These are phyloP conservation scores for Trametes polyzona DNA, from an alignment of 1,284 basidiomycete species.

Conservation along the genomic window DNA sequence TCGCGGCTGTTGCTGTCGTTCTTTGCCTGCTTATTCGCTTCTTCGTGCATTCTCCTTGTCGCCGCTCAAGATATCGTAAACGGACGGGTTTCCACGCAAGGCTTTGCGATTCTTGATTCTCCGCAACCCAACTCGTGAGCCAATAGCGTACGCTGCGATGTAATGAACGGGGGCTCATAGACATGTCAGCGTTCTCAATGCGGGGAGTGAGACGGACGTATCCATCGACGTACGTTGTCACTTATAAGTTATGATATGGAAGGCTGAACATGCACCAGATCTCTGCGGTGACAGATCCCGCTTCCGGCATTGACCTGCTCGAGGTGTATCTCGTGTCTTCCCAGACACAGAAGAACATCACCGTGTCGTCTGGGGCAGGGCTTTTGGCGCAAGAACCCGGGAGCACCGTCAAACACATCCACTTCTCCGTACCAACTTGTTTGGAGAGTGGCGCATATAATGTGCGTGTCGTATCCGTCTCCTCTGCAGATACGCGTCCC, in stretches of 20 bases:
- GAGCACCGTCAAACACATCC: slow-evolving; percentile 53
- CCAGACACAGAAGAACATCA: slow-evolving; percentile 46
- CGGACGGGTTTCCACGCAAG: slow-evolving; percentile 51
- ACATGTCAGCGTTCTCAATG: slow-evolving; percentile 33
- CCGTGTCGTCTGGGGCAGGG: slow-evolving; percentile 46
- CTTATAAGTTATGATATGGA: background rate
- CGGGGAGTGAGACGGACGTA: slow-evolving; percentile 43
- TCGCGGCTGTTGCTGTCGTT: slow-evolving; percentile 18
- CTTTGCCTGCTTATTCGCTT: slow-evolving; percentile 12
- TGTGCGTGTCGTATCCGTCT: slow-evolving; percentile 35
- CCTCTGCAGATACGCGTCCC: background rate
- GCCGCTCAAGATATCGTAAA: slow-evolving; percentile 36
- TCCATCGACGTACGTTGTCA: slow-evolving; percentile 47
- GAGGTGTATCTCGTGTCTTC: slow-evolving; percentile 55
- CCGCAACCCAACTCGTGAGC: slow-evolving; percentile 48
- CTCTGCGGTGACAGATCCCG: slow-evolving; percentile 46
- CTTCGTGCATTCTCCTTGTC: slow-evolving; percentile 15
- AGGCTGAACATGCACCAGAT: slow-evolving; percentile 39
- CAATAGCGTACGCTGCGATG: too few species aligned
- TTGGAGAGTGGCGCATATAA: slow-evolving; percentile 53
- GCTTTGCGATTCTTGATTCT: slow-evolving; percentile 52
- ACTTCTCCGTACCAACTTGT: slow-evolving; percentile 49
- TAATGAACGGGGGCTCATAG: background rate
- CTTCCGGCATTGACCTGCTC: slow-evolving; percentile 44
- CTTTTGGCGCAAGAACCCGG: slow-evolving; percentile 46